Evolutionary conservation across 2,329 filamentous ascomycete species (phyloP), one percentile per base, ranked within the genome.

Genomic region (Nectriaceae sp.): DNA sequence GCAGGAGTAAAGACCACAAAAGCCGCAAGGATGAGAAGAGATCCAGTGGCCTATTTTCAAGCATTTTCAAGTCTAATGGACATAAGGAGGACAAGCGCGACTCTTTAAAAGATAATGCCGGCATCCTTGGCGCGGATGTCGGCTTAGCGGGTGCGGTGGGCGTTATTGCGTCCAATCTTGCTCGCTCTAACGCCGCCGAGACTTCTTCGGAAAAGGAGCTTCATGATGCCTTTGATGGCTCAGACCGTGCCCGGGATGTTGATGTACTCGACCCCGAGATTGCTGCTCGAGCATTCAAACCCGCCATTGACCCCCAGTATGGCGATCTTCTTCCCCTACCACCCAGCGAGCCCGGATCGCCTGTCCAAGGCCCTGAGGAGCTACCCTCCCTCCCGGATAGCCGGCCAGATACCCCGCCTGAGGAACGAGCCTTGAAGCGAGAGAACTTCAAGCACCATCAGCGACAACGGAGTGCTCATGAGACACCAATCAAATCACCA

Each of bases 61-160:
- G 71, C 58, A 71, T 79, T 52, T 72, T 77, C 65, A 76, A 74
- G 52, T 69, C 70, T 11, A 70, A 70, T 40, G 70, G 70, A 49
- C 65, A 50, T 55, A 70, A 70, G 42, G 69, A 72, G 47, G 71
- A 68, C 44, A 65, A 65, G 53, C 71, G 73, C 67, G 69, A 77
- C 72, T 82, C 82, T 85, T 85, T 86, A 85, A 85, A 85, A 85
- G 83, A 71, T 85, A 82, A 80, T 77, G 80, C 83, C 82, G 82
- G 74, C 78, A 85, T 77, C 78, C 75, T 79, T 82, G 82, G 82
- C 82, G 80, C 78, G 76, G 82, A 82, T 85, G 83, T 74, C 82
- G 83, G 83, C 79, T 66, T 79, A 70, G 76, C 74, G 73, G 75
- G 76, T 69, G 75, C 72, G 65, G 75, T 70, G 55, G 70, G 69